Evolutionary conservation across 2,329 filamentous ascomycete genomes (phyloP).

Genomic region (Aspergillus clavatus): DNA sequence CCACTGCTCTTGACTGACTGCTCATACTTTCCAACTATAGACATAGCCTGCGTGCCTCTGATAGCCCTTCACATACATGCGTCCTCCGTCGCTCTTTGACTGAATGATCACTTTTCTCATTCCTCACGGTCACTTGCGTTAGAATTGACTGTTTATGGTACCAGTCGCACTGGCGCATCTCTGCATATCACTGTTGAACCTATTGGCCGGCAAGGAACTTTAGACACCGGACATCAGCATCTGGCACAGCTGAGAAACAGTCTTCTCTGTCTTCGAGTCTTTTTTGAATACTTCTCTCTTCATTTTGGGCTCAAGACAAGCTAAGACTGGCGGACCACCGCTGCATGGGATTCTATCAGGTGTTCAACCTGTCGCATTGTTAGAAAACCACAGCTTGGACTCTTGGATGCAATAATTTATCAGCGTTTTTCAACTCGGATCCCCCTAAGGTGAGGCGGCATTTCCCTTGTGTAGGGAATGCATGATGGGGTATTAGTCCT

Average conservation of each 20-base stretch:
- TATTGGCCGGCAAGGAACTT: not conserved
- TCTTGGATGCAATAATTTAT: not conserved
- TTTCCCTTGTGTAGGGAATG: not conserved
- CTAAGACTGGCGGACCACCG: no score
- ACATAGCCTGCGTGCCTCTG: slow-evolving; percentile 10
- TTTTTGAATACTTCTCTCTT: not conserved
- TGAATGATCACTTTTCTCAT: slow-evolving; percentile 9
- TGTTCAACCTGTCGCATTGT: not conserved
- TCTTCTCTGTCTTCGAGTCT: no score
- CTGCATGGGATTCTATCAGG: not conserved
- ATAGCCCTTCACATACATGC: slow-evolving; percentile 5
- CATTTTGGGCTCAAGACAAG: no score
- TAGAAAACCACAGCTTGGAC: not conserved
- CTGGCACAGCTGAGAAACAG: no score
- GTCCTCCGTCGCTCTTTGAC: no score
- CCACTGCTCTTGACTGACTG: slow-evolving; percentile 9
- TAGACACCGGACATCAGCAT: not conserved
- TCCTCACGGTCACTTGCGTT: not conserved
- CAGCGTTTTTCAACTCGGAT: not conserved
- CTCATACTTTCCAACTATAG: slow-evolving; percentile 3
- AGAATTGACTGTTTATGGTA: not conserved
- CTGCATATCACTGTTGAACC: not conserved
- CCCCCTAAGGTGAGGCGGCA: slow-evolving; percentile 2
- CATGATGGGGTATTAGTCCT: not conserved
- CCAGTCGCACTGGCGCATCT: not conserved